Conservation (phyloP, 2,329 filamentous ascomycete genomes). For the Paracoccidioides brasiliensis region DNA sequence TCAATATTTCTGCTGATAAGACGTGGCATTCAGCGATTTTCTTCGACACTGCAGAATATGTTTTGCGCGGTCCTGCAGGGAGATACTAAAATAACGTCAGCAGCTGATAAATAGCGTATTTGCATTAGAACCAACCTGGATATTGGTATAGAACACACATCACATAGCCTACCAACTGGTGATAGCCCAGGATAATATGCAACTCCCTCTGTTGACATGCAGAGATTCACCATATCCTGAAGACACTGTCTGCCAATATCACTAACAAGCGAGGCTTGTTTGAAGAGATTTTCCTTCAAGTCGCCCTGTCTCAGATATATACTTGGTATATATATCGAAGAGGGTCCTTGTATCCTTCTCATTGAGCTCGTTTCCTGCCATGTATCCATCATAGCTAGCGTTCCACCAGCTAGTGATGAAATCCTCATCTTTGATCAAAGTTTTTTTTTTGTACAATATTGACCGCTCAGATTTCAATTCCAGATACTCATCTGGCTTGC, state of each 20-base stretch:
- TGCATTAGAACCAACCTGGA: neutral
- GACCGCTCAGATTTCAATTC: no score
- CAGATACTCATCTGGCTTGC: no score
- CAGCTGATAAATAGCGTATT: neutral
- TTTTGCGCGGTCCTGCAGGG: neutral
- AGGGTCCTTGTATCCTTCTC: neutral
- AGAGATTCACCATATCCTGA: neutral
- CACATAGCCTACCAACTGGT: neutral
- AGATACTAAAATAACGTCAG: neutral
- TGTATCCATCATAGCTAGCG: no score
- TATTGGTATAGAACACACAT: neutral
- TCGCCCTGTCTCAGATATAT: neutral
- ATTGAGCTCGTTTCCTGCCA: neutral
- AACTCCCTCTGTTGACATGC: neutral
- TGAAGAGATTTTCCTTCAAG: neutral
- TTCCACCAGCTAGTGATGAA: no score
- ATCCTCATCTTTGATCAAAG: no score
- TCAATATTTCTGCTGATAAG: neutral
- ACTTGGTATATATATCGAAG: neutral
- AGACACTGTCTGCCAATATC: neutral
- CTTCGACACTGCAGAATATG: neutral
- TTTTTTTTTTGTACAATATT: no score
- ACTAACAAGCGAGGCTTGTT: neutral
- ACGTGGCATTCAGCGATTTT: neutral
- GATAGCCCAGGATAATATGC: neutral